A percentile compares a stretch with the other conserved stretches of the same genome.
These are phyloP conservation scores for Oropetium thomaeum DNA, from an alignment of 176 grass and related monocot genomes.

Conservation along the genomic window DNA sequence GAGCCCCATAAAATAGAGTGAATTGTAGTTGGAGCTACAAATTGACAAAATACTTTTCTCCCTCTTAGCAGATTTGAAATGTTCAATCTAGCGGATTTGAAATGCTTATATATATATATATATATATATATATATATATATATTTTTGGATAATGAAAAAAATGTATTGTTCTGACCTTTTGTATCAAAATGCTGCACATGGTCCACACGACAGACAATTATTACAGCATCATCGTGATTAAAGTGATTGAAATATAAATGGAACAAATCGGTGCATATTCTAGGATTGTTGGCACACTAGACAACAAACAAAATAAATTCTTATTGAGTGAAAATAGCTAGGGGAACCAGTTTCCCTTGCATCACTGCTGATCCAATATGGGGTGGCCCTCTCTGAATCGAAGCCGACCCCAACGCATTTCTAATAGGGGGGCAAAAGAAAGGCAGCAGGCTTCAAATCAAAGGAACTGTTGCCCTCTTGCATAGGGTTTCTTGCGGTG, in stretches of 20 bases:
- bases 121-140: too few relatives aligned
- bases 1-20: too few relatives aligned
- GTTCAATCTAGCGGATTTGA: neutral
- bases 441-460: constrained; percentile 50
- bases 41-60: neutral
- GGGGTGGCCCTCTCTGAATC: too few relatives aligned
- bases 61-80: neutral
- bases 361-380: constrained; percentile 17
- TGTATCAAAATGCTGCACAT: too few relatives aligned
- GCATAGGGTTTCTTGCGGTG: constrained; percentile 26
- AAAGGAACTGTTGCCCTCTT: constrained; percentile 47
- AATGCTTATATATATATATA: neutral
- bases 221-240: too few relatives aligned
- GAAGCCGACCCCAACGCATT: constrained; percentile 10
- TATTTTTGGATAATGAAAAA: too few relatives aligned
- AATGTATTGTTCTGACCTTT: too few relatives aligned
- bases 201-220: too few relatives aligned
- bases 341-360: neutral
- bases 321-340: neutral
- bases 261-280: too few relatives aligned
- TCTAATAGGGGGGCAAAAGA: constrained; percentile 14
- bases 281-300: neutral
- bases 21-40: neutral
- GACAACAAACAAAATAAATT: too few relatives aligned
- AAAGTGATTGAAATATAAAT: too few relatives aligned